Conservation (phyloP, 192 early-diverging fungal species). For the Mortierella hygrophila region DNA sequence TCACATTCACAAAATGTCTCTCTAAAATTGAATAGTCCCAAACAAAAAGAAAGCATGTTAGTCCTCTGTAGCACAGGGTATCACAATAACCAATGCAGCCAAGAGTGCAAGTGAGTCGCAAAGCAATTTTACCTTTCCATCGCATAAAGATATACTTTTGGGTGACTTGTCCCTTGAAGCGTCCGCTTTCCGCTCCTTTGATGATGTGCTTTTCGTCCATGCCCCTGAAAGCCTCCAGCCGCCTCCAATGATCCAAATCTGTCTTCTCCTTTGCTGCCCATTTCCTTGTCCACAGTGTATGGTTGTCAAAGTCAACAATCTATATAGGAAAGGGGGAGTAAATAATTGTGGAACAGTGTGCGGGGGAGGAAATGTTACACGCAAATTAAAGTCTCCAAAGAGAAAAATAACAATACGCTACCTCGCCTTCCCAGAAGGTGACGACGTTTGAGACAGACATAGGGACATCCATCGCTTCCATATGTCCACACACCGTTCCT, state of each 20-base stretch:
- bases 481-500: constrained; percentile 61
- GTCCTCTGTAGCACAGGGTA: background rate
- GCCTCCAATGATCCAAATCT: constrained; percentile 62
- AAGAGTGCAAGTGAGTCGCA: background rate
- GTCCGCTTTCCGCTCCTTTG: constrained; percentile 36
- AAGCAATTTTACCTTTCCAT: constrained; percentile 64
- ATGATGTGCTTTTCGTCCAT: constrained; percentile 46
- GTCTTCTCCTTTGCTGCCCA: constrained; percentile 61
- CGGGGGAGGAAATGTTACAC: background rate
- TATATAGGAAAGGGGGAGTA: constrained; percentile 1
- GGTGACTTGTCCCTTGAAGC: constrained; percentile 61
- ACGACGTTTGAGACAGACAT: constrained; percentile 60
- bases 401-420: background rate
- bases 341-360: background rate
- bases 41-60: background rate
- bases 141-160: constrained; percentile 80
- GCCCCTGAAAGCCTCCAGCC: constrained; percentile 53
- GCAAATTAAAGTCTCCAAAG: background rate
- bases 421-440: constrained; percentile 77
- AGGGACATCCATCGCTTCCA: constrained; percentile 73
- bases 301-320: constrained; percentile 73
- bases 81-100: background rate
- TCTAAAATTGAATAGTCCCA: constrained; percentile 38
- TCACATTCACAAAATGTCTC: constrained; percentile 66
- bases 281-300: constrained; percentile 67